Conservation (phyloP, 108 stramenopile genomes). For the Craspedostauros australis region DNA sequence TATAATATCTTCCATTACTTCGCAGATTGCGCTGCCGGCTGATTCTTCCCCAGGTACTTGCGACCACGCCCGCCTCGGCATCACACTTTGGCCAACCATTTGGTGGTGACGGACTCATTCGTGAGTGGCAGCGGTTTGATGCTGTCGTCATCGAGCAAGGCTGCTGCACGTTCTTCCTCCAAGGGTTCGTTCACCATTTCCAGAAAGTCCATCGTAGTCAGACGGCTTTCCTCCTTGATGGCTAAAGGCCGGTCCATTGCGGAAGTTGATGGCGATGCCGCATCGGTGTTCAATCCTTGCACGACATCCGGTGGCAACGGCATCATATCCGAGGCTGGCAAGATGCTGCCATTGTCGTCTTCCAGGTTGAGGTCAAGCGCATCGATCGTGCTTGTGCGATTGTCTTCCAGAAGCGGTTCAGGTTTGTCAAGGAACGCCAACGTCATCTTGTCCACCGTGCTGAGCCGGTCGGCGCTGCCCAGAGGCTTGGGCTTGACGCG, state of each 20-base stretch:
- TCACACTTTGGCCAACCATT: no score
- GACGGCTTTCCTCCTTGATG: constrained; percentile 8
- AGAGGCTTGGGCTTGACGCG: constrained; percentile 17
- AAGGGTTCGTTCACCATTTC: constrained; percentile 28
- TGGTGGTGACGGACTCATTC: no score
- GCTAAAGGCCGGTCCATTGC: constrained; percentile 14
- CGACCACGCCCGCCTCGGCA: no score
- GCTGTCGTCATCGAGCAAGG: no score
- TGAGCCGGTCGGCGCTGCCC: constrained; percentile 9
- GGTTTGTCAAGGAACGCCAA: constrained; percentile 39
- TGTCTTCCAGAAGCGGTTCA: constrained; percentile 12
- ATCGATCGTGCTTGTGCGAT: constrained; percentile 47
- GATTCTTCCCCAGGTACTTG: no score
- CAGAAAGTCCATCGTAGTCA: constrained; percentile 34
- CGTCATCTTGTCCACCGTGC: constrained; percentile 33
- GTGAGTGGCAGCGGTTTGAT: no score
- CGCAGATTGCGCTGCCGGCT: no score
- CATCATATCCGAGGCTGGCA: neutral
- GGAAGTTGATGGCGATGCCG: neutral
- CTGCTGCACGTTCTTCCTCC: no score
- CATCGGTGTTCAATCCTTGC: neutral
- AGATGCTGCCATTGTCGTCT: constrained; percentile 24
- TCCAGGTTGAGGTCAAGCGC: constrained; percentile 45
- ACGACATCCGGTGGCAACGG: neutral
- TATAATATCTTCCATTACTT: no score